A percentile compares a stretch with the other conserved stretches of the same genome.
Conservation (phyloP, 768 basidiomycete genomes). For the Leccinum rimulosum region DNA sequence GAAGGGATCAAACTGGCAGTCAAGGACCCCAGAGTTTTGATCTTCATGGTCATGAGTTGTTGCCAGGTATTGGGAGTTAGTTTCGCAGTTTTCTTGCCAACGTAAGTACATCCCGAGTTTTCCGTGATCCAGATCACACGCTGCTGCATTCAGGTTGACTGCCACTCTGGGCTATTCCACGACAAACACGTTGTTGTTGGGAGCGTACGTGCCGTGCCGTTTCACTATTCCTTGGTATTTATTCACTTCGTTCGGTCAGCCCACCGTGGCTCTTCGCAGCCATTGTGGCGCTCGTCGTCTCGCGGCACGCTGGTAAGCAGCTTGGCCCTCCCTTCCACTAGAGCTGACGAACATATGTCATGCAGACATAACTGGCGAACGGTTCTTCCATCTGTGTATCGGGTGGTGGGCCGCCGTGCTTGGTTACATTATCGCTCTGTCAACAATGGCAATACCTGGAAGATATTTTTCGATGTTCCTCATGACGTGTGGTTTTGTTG, state of each 20-base stretch:
- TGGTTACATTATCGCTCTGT: neutral
- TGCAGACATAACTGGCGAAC: neutral
- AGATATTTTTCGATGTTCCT: neutral
- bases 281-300: conserved; percentile 48
- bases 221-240: neutral
- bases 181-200: conserved; percentile 56
- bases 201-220: conserved; percentile 43
- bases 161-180: conserved; percentile 63
- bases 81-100: conserved; percentile 61
- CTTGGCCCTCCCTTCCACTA: neutral
- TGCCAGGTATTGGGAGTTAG: conserved; percentile 56
- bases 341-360: neutral
- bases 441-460: neutral
- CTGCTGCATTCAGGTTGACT: conserved; percentile 41
- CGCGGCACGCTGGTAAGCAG: conserved; percentile 50
- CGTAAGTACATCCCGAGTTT: conserved; percentile 29
- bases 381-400: neutral
- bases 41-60: conserved; percentile 54
- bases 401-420: neutral
- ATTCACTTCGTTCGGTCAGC: conserved; percentile 28
- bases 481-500: neutral
- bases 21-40: conserved; percentile 50
- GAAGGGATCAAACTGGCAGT: conserved; percentile 46
- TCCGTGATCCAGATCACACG: neutral
- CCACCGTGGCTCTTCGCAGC: conserved; percentile 62